Percentiles rank a stretch among this genome's conserved stretches.
Conservation (phyloP, 1,139 yeast species). For the Pichia sp. region DNA sequence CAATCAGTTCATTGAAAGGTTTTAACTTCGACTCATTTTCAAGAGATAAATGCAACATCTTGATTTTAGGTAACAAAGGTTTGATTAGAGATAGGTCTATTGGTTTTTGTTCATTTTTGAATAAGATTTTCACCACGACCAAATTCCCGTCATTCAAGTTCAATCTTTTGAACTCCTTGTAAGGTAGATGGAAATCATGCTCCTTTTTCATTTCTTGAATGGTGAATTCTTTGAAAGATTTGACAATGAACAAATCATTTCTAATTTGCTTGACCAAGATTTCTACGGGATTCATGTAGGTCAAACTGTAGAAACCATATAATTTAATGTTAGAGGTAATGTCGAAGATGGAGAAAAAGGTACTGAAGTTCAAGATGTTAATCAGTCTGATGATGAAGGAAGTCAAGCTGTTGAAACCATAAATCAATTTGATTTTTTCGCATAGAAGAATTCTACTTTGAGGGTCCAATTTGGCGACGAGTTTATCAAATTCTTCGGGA, state of each 20-base stretch:
- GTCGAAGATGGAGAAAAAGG: constrained; percentile 30
- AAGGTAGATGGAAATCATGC: constrained; percentile 31
- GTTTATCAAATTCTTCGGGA: constrained; percentile 23
- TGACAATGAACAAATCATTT: constrained; percentile 28
- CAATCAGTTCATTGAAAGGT: constrained; percentile 31
- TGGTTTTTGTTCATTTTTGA: constrained; percentile 30
- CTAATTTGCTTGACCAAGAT: constrained; percentile 30
- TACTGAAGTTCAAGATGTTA: constrained; percentile 24
- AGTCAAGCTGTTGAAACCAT: constrained; percentile 25
- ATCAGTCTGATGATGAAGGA: constrained; percentile 26
- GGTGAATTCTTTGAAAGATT: constrained; percentile 30
- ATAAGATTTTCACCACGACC: constrained; percentile 29
- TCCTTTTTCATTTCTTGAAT: constrained; percentile 31
- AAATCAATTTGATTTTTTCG: constrained; percentile 28
- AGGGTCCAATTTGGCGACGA: constrained; percentile 18
- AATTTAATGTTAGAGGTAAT: constrained; percentile 30
- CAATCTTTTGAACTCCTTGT: constrained; percentile 29
- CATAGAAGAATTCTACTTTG: constrained; percentile 22
- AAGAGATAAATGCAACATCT: constrained; percentile 28
- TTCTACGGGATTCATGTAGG: constrained; percentile 28
- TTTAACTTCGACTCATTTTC: constrained; percentile 29
- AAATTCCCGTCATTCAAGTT: constrained; percentile 29
- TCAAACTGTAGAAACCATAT: constrained; percentile 28
- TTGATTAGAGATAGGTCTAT: constrained; percentile 26
- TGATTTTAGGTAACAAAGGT: constrained; percentile 26